Conservation (phyloP, 495 filamentous ascomycete species). For the Podospora pseudoanserina region DNA sequence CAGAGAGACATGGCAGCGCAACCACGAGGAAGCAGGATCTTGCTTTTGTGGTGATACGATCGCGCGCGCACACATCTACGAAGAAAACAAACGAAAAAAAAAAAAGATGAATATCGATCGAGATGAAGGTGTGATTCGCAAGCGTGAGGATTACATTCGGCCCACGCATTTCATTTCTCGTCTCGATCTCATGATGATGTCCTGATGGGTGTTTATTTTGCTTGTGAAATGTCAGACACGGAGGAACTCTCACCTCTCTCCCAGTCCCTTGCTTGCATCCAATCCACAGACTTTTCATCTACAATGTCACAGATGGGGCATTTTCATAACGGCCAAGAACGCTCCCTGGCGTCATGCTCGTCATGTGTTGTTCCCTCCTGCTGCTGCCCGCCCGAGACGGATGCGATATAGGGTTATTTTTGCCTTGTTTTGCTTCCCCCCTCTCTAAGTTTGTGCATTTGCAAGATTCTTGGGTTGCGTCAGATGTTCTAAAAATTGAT, state of each 20-base stretch:
- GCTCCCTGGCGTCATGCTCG: background rate
- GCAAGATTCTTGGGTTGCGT: conserved; percentile 11
- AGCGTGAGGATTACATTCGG: too few relatives aligned
- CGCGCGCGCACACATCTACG: background rate
- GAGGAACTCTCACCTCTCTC: background rate
- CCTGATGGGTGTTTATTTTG: too few relatives aligned
- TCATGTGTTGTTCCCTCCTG: background rate
- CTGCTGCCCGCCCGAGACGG: background rate
- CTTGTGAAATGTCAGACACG: background rate
- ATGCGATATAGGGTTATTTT: background rate
- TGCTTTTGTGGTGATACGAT: background rate
- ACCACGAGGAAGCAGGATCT: background rate
- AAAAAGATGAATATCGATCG: too few relatives aligned
- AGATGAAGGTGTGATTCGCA: too few relatives aligned
- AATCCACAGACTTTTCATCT: background rate
- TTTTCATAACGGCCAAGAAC: too few relatives aligned
- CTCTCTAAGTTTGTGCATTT: background rate
- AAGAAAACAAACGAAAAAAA: background rate
- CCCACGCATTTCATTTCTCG: too few relatives aligned
- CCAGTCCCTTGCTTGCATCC: background rate
- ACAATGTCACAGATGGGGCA: background rate
- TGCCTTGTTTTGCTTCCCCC: background rate
- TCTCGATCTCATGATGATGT: background rate
- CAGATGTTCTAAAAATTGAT: conserved; percentile 13
- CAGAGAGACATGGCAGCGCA: background rate